Base-by-base conservation (phyloP, 2,329 filamentous ascomycete genomes). In the Scorias spongiosa region DNA sequence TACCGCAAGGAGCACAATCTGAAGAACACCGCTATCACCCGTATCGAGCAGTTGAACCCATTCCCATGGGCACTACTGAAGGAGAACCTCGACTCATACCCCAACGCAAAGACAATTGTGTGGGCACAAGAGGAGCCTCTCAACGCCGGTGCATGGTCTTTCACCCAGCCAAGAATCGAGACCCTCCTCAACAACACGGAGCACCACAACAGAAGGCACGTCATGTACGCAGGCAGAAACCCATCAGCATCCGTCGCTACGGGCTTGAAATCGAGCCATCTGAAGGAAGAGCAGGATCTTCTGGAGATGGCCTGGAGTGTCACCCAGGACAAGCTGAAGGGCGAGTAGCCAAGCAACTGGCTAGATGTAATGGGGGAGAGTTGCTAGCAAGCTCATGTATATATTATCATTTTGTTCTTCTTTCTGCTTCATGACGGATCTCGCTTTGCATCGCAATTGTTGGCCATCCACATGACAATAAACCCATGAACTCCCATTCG, bases 51-150 rank as follows among this genome's bases (percentile, higher is more conserved):
- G 70, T 77, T 98, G 48, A 88, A 98, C 71, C 91, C 91, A 58
- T 98, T 98, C 84, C 91, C 91, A 42, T 98, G 91, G 89, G 80
- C 88, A 57, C 87, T 91, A 66, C 78, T 98, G 44, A 85, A 84
- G 72, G 89, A 96, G 66, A 96, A 96, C 71, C 76, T 98, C 44
- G 89, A 98, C 71, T 78, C 72, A 65, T 98, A 98, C 72, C 86
- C 88, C 62, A 98, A 98, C 66, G 89, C 89, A 56, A 85, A 95
- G 75, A 89, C 87, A 51, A 87, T 98, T 53, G 87, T 98, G 50
- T 98, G 88, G 88, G 81, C 78, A 54, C 91, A 98, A 68, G 91
- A 98, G 66, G 91, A 98, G 72, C 91, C 91, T 29, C 77, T 98
- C 47, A 98, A 98, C 63, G 91, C 91, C 8, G 91, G 91, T 64